Conservation (phyloP, 306 rosid species). For the Luffa aegyptiaca region DNA sequence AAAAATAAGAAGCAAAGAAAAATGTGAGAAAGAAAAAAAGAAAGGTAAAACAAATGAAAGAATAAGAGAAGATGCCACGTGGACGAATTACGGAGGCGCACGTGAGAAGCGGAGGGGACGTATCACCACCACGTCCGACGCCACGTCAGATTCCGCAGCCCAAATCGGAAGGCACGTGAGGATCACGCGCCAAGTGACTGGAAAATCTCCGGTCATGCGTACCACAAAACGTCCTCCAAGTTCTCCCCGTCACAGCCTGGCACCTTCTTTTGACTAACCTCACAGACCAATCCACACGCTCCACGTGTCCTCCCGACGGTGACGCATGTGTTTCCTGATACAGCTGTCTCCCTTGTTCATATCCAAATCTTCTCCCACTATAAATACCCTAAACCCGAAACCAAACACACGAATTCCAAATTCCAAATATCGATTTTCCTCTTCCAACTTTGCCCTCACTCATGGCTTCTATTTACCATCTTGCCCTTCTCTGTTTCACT, state of each 20-base stretch:
- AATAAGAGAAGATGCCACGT: neutral
- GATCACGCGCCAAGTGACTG: neutral
- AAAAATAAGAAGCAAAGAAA: neutral
- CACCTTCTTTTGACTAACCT: neutral
- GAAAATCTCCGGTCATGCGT: neutral
- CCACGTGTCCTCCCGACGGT: neutral
- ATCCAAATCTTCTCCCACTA: neutral
- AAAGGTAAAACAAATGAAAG: neutral
- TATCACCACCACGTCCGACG: neutral
- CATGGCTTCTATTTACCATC: slow-evolving; percentile 16
- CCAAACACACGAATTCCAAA: neutral
- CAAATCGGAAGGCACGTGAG: neutral
- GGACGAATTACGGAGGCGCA: neutral
- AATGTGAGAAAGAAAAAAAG: neutral
- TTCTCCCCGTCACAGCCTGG: slow-evolving; percentile 4
- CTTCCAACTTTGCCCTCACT: neutral
- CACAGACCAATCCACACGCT: neutral
- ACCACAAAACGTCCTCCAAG: neutral
- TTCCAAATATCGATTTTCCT: neutral
- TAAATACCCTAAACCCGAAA: neutral
- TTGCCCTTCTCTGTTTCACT: neutral
- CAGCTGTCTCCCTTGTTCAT: slow-evolving; percentile 10
- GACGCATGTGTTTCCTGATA: neutral
- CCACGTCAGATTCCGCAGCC: neutral
- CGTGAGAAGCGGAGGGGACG: neutral